Percentiles rank a stretch among this genome's conserved stretches.
Conservation (phyloP, 371 early-diverging fungal species). For the Dichotomocladium elegans region DNA sequence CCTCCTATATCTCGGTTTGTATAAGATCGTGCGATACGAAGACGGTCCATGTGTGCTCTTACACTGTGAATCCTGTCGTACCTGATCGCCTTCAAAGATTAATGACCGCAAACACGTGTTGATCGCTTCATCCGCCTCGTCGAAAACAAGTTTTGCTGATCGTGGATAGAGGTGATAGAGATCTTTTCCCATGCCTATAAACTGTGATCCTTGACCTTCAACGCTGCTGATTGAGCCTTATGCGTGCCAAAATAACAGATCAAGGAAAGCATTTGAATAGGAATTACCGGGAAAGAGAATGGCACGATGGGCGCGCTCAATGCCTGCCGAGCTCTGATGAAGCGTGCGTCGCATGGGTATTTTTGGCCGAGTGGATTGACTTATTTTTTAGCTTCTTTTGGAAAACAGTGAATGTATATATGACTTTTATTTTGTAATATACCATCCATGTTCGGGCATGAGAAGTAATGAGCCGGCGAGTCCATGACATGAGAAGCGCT, state of each 20-base stretch:
- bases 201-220: constrained; percentile 83
- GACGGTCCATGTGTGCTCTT: neutral
- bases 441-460: constrained; percentile 12
- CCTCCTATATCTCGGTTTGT: constrained; percentile 29
- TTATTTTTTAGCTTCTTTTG: too few relatives aligned
- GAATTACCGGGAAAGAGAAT: constrained; percentile 50
- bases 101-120: constrained; percentile 63
- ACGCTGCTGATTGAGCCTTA: too few relatives aligned
- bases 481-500: neutral
- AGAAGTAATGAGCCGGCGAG: neutral
- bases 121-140: constrained; percentile 86
- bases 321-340: constrained; percentile 46
- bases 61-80: too few relatives aligned
- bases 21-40: neutral
- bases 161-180: constrained; percentile 69
- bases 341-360: neutral
- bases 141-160: constrained; percentile 78
- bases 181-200: constrained; percentile 92
- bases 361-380: too few relatives aligned
- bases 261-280: neutral
- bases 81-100: constrained; percentile 86
- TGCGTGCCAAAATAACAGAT: neutral
- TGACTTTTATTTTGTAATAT: neutral
- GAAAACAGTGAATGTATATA: neutral
- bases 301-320: constrained; percentile 49